Evolutionary conservation across 2,329 filamentous ascomycete species (phyloP), one percentile per base, ranked within the genome.

Genomic region (Tolypocladium ophioglossoides): DNA sequence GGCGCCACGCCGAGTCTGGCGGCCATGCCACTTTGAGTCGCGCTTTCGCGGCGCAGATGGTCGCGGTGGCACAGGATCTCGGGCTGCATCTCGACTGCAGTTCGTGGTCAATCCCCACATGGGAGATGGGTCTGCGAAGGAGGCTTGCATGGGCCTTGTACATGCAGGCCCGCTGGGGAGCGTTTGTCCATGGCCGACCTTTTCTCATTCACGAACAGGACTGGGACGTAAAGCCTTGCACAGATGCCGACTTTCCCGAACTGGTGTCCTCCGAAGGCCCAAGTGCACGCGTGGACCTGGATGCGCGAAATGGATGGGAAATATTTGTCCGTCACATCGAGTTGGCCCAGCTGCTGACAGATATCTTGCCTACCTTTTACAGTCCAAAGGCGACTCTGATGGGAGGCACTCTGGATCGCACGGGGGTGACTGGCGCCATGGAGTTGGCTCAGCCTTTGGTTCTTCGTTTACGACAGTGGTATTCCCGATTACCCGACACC

Each of bases 101-200:
- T 0, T 66, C 72, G 22, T 87, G 84, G 84, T 75, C 77, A 12
- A 78, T 86, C 44, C 82, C 83, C 2, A 67, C 70, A 0, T 85
- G 82, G 82, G 84, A 86, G 61, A 76, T 80, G 53, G 79, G 82
- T 0, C 68, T 86, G 20, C 72, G 84, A 16, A 79, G 80, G 60
- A 71, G 84, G 16, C 68, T 86, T 0, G 82, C 79, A 0, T 87
- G 84, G 83, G 82, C 78, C 2, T 66, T 85, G 0, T 86, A 78
- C 57, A 82, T 84, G 73, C 83, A 86, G 62, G 83, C 86, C 58
- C 82, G 79, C 60, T 84, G 78, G 81, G 76, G 78, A 2, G 74
- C 78, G 2, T 70, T 82, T 39, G 75, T 80, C 32, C 77, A 81
- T 58, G 81, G 82, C 9, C 72, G 80, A 30, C 80, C 79, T 12